Evolutionary conservation across 345 rosid species (phyloP), one percentile per base, ranked within the genome.

Genomic region (Camelina hispida): DNA sequence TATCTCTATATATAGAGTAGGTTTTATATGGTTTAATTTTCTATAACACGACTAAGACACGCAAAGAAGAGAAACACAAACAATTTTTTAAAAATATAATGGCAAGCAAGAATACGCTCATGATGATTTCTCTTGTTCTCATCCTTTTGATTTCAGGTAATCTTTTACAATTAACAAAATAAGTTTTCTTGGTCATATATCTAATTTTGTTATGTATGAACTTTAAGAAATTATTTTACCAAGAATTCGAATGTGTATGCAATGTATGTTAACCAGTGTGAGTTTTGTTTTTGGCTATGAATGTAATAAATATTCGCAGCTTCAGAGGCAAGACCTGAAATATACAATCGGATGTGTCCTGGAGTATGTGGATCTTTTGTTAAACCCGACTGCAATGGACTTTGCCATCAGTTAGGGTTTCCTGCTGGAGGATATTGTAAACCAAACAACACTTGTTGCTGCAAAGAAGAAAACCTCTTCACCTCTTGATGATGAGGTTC

Each of bases 371-470:
- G 35, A 54, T 2, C 16, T 54, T 25, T 54, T 23, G 58, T 23
- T 25, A 54, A n/a, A 54, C 59, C 59, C 2, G 59, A 14, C 16
- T 54, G 43, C 40, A 47, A 64, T 11, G 28, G 69, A 64, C 55
- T 64, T 12, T 28, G 69, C 16, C 42, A 11, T 16, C n/a, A 8
- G 15, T 43, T 47, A 47, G 69, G 56, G 55, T 47, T 64, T 64
- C 25, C n/a, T 63, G 53, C n/a, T 63, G 53, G 37, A 63, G 22
- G 38, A 16, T 25, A 7, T 20, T 25, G 68, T 10, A 46, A 28
- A 9, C 1, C 2, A 63, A 9, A 4, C 15, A 28, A 63, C 4
- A 60, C 48, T 12, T 61, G 65, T 60, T 60, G 47, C 10, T 60
- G 34, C 11, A 34, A 61, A 61, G 3, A 61, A 40, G 7, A 62